A percentile compares a stretch with the other conserved stretches of the same genome.
Conservation (phyloP, 192 early-diverging fungal genomes). For the Mortierella alpina region DNA sequence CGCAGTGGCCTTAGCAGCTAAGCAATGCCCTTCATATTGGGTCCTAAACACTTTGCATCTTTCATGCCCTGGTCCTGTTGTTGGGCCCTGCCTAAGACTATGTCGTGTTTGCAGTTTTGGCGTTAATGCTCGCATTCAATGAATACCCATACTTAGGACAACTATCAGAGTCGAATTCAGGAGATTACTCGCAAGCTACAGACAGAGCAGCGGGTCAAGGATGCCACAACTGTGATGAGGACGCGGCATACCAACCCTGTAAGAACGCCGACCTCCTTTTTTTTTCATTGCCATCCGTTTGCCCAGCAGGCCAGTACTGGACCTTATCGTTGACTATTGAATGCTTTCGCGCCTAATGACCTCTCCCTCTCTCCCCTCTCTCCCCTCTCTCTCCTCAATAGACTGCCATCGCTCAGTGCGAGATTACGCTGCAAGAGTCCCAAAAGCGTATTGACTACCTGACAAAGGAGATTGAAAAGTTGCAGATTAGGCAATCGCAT, state of each 20-base stretch:
- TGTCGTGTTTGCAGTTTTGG: background rate
- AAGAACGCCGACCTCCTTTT: constrained; percentile 2
- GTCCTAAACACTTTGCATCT: too few species aligned
- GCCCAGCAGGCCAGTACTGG: background rate
- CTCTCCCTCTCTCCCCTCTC: background rate
- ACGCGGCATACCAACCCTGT: constrained; percentile 74
- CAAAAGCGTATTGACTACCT: constrained; percentile 78
- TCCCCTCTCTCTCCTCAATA: constrained; percentile 7
- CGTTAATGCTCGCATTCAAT: background rate
- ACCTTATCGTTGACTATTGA: background rate
- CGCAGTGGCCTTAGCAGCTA: too few species aligned
- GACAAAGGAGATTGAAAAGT: constrained; percentile 70
- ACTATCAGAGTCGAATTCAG: constrained; percentile 68
- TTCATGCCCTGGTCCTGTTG: background rate
- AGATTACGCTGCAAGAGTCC: constrained; percentile 72
- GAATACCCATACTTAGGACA: constrained; percentile 28
- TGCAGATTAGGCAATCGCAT: constrained; percentile 69
- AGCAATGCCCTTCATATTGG: too few species aligned
- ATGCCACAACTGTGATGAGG: constrained; percentile 78
- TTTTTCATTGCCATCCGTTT: background rate
- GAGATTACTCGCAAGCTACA: constrained; percentile 78
- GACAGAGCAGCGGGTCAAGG: constrained; percentile 77
- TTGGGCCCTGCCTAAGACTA: background rate
- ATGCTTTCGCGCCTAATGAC: background rate
- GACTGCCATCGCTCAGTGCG: constrained; percentile 74